A percentile compares a stretch with the other conserved stretches of the same genome.
Conservation (phyloP, 2,329 filamentous ascomycete species). For the Cladophialophora bantiana region DNA sequence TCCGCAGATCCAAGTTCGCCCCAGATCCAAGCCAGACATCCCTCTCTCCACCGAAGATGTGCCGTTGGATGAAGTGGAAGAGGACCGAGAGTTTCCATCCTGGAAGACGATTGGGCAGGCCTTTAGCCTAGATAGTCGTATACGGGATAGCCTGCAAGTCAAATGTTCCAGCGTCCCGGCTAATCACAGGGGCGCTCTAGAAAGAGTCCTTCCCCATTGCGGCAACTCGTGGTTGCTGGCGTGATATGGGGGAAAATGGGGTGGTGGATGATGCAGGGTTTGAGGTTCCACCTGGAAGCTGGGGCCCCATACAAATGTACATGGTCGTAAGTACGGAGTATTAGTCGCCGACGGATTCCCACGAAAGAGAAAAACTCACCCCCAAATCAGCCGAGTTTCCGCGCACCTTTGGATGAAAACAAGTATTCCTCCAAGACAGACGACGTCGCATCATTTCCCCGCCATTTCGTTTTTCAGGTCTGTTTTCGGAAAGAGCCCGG, state of each 20-base stretch:
- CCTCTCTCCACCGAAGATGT: background rate
- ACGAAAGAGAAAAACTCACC: no score
- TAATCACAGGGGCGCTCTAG: background rate
- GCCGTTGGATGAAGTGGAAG: background rate
- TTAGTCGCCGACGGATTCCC: no score
- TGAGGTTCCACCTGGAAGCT: no score
- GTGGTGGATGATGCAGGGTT: no score
- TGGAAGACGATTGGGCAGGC: background rate
- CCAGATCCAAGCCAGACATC: background rate
- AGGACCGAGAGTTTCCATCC: background rate
- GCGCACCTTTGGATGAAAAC: background rate
- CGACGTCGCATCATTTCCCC: background rate
- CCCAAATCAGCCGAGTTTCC: background rate
- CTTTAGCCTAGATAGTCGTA: background rate
- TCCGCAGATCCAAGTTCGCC: background rate
- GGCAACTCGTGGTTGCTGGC: no score
- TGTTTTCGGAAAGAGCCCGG: constrained; percentile 1
- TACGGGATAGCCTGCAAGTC: no score
- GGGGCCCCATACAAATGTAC: no score
- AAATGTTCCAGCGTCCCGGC: background rate
- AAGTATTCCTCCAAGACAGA: background rate
- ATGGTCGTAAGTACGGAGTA: no score
- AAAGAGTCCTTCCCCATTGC: no score
- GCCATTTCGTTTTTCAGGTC: background rate
- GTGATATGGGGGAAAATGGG: no score